These are phyloP conservation scores for Plasmodium ovale DNA, from an alignment of 169 alveolate species.

Conservation along the genomic window DNA sequence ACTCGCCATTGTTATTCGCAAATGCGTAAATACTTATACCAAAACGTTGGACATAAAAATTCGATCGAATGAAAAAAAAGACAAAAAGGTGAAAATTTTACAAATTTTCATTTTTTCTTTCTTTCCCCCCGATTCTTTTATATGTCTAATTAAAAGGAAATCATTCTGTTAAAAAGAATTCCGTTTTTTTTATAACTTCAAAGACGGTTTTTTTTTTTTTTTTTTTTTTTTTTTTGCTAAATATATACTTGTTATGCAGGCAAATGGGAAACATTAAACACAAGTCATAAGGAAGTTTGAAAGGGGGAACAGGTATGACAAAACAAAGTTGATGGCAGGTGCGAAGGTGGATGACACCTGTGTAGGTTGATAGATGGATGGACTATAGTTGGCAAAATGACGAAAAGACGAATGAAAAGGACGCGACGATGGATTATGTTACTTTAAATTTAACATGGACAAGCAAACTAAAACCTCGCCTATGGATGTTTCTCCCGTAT, in stretches of 20 bases:
- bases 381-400: not conserved
- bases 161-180: no score
- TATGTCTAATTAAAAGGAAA: no score
- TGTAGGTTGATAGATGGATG: not conserved
- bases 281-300: no score
- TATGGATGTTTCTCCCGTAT: slow-evolving; percentile 51
- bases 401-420: not conserved
- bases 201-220: not conserved
- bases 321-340: no score
- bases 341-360: no score
- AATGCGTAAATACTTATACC: no score
- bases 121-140: not conserved
- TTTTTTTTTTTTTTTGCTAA: not conserved
- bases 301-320: no score
- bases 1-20: no score
- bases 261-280: slow-evolving; percentile 2
- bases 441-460: slow-evolving; percentile 59
- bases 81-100: no score
- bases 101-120: slow-evolving; percentile 8
- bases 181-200: not conserved
- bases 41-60: no score
- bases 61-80: no score
- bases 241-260: not conserved
- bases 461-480: slow-evolving; percentile 73
- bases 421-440: not conserved